A percentile compares a stretch with the other conserved stretches of the same genome.
Evolutionary conservation across 176 grass and related monocot species (phyloP).

Genomic region (Alloteropsis semialata): DNA sequence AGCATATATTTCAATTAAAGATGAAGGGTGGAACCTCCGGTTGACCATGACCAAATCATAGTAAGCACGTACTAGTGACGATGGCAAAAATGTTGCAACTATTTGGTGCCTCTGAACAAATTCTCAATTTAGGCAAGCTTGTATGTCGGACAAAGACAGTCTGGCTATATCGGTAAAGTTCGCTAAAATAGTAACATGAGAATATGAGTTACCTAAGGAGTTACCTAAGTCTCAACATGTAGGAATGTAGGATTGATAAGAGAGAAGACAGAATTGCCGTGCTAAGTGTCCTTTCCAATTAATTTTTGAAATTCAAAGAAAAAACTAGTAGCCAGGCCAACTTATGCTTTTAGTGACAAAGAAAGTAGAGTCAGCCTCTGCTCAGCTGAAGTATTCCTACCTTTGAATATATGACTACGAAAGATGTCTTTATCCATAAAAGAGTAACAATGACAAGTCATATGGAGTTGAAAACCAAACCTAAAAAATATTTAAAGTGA

Average conservation of each 20-base stretch:
- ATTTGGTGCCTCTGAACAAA: slow-evolving; percentile 7
- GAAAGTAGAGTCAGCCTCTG: slow-evolving; percentile 7
- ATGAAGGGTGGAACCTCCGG: neutral
- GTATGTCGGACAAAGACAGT: neutral
- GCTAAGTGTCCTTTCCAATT: neutral
- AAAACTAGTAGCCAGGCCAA: neutral
- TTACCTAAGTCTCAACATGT: neutral
- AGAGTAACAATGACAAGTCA: slow-evolving; percentile 12
- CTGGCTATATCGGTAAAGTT: neutral
- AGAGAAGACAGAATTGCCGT: neutral
- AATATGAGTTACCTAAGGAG: neutral
- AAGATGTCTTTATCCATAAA: slow-evolving; percentile 10
- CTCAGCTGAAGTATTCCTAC: slow-evolving; percentile 12
- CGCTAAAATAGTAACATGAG: neutral
- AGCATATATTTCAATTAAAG: neutral
- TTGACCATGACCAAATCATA: neutral
- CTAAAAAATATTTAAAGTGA: slow-evolving; percentile 12
- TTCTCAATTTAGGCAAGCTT: neutral
- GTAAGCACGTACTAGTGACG: neutral
- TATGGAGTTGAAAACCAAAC: slow-evolving; percentile 18
- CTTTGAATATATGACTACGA: slow-evolving; percentile 24
- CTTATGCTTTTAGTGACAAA: slow-evolving; percentile 7
- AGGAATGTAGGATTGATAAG: neutral
- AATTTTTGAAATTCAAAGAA: neutral
- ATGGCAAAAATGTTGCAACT: neutral